Conservation (phyloP, 192 early-diverging fungal genomes). For the Cladochytrium replicatum region DNA sequence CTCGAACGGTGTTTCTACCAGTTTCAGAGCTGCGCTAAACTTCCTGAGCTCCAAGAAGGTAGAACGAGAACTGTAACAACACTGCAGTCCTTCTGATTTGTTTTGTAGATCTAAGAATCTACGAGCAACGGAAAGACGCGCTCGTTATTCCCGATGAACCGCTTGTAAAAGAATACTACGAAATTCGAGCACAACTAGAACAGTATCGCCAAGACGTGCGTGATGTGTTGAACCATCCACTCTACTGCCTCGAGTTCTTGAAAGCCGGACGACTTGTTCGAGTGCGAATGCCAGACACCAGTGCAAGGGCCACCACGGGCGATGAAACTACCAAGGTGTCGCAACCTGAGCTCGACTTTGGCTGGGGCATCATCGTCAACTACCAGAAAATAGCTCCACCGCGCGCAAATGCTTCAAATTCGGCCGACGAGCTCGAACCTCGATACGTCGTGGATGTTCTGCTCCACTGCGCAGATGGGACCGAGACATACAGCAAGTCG, state of each 20-base stretch:
- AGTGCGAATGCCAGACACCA: constrained; percentile 14
- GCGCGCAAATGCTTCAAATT: constrained; percentile 6
- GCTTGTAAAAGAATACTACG: constrained; percentile 61
- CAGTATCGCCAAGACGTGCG: constrained; percentile 52
- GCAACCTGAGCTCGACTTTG: constrained; percentile 64
- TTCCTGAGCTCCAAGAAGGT: constrained; percentile 67
- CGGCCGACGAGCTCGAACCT: constrained; percentile 25
- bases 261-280: constrained; percentile 75
- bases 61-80: neutral
- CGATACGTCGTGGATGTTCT: constrained; percentile 80
- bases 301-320: neutral
- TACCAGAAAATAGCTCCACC: constrained; percentile 46
- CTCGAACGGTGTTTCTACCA: constrained; percentile 85
- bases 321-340: constrained; percentile 24
- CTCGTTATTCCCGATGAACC: constrained; percentile 62
- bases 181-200: constrained; percentile 62
- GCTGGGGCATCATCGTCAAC: constrained; percentile 83
- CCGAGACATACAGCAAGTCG: constrained; percentile 36
- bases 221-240: constrained; percentile 72
- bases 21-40: constrained; percentile 75
- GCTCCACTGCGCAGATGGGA: constrained; percentile 63
- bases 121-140: constrained; percentile 40
- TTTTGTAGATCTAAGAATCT: constrained; percentile 39
- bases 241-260: constrained; percentile 70
- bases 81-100: constrained; percentile 4